Conservation (phyloP, 805 yeast genomes). For the Kazachstania taianensis region DNA sequence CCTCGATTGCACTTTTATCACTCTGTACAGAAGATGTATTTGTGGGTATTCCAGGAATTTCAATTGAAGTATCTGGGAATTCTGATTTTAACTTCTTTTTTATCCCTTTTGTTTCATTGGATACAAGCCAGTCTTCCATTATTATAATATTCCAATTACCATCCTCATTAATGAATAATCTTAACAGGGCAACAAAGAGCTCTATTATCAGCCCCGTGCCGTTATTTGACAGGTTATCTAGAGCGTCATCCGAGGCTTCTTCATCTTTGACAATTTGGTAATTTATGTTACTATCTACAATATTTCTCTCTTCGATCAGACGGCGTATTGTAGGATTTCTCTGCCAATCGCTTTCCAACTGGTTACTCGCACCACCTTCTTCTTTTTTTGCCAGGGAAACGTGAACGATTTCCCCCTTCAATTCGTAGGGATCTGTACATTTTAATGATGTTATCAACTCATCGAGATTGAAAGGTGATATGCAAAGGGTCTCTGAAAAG, state of each 20-base stretch:
- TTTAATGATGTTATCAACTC: conserved; percentile 23
- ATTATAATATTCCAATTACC: conserved; percentile 27
- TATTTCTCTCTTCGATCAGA: conserved; percentile 9
- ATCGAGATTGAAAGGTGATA: conserved; percentile 23
- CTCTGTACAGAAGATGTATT: conserved; percentile 3
- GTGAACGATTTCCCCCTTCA: conserved; percentile 21
- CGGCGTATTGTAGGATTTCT: conserved; percentile 15
- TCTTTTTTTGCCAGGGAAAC: conserved; percentile 5
- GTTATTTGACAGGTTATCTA: conserved; percentile 19
- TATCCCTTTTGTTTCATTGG: conserved; percentile 3
- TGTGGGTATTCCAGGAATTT: neutral
- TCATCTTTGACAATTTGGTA: conserved; percentile 14
- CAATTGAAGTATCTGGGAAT: neutral
- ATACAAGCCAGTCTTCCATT: conserved; percentile 23
- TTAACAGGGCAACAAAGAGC: conserved; percentile 20
- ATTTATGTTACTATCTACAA: conserved; percentile 4
- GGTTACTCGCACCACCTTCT: neutral
- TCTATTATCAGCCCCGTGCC: conserved; percentile 24
- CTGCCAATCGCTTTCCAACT: conserved; percentile 15
- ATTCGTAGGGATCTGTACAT: conserved; percentile 22
- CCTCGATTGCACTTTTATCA: conserved; percentile 12
- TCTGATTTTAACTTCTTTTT: conserved; percentile 7
- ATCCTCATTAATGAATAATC: conserved; percentile 25
- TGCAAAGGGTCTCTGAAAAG: conserved; percentile 17
- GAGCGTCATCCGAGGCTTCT: conserved; percentile 17